A percentile compares a stretch with the other conserved stretches of the same genome.
Evolutionary conservation across 495 filamentous ascomycete species (phyloP).

Genomic region (Bryoglossum gracile): DNA sequence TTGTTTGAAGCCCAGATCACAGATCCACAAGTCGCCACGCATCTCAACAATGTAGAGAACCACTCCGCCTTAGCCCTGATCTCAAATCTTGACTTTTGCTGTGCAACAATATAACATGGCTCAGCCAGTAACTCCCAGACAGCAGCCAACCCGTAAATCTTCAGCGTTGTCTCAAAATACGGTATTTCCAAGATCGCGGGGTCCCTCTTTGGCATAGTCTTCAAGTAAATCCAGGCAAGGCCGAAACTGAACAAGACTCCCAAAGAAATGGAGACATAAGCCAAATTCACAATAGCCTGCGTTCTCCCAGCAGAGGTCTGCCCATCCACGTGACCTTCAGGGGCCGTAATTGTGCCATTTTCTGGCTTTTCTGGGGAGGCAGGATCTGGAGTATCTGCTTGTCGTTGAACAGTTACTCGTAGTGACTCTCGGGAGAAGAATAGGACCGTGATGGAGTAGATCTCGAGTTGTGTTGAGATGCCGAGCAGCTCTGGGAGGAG

Average conservation of each 20-base stretch:
- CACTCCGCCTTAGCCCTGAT: conserved; percentile 75
- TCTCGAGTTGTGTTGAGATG: conserved; percentile 79
- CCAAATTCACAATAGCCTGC: conserved; percentile 80
- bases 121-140: conserved; percentile 76
- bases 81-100: conserved; percentile 71
- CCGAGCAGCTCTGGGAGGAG: conserved; percentile 78
- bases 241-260: conserved; percentile 55
- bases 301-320: conserved; percentile 25
- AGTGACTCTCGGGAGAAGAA: conserved; percentile 90
- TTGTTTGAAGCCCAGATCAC: conserved; percentile 50
- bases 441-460: conserved; percentile 79
- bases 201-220: conserved; percentile 31
- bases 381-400: conserved; percentile 37
- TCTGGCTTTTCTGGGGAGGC: conserved; percentile 16
- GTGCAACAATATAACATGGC: conserved; percentile 76
- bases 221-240: conserved; percentile 60
- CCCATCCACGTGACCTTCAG: conserved; percentile 20
- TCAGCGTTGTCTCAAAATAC: conserved; percentile 55
- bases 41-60: conserved; percentile 67
- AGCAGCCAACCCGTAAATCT: conserved; percentile 66
- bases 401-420: conserved; percentile 77
- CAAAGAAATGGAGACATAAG: conserved; percentile 66
- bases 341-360: conserved; percentile 7
- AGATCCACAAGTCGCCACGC: conserved; percentile 57
- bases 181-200: conserved; percentile 41